Evolutionary conservation across 23 red algal genomes (phyloP), one percentile per base, ranked within the genome.

Genomic region (Gracilaria domingensis): DNA sequence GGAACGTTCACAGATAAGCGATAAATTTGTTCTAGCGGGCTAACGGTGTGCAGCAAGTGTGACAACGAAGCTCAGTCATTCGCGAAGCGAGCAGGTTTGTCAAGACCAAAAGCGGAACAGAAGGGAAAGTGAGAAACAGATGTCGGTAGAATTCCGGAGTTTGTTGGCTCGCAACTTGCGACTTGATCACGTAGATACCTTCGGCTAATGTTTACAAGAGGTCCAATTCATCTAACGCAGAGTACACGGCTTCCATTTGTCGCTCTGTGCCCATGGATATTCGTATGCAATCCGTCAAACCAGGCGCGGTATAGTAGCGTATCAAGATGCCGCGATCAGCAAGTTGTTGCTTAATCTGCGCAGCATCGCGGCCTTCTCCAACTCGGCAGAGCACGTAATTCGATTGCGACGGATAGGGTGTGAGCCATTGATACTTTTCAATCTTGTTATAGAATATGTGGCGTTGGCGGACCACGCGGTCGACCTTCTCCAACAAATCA

Each of bases 301-400:
- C 97, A 9, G 75, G 29, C 0, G 85, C 38, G 44, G 88, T 92
- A 83, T 99, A 99, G 77, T 99, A 99, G 32, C 97, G 97, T 25
- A 99, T 94, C 47, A 99, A 88, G 79, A 99, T 99, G 28, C 93
- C 97, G 38, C 84, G 84, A 9, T 96, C 57, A 17, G 37, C 71
- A 4, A 99, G 79, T 40, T 81, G 53, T 25, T 94, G 49, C 73
- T 90, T 94, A 32, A 99, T 36, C 29, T 76, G 71, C 0, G 79
- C 73, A 29, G 97, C 97, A 48, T 39, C 50, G 9, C 93, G 62
- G 25, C 89, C 93, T 18, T 49, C 84, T 23, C 20, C 51, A 21
- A 99, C 93, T 36, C 93, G 85, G 66, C 97, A 99, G 45, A 99
- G 85, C 0, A 99, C 97, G 77, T 93, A 99, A 77, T 99, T 99